Evolutionary conservation across 2,329 filamentous ascomycete genomes (phyloP), one percentile per base, ranked within the genome.

Genomic region (Cladosporium austrohemisphaericum): DNA sequence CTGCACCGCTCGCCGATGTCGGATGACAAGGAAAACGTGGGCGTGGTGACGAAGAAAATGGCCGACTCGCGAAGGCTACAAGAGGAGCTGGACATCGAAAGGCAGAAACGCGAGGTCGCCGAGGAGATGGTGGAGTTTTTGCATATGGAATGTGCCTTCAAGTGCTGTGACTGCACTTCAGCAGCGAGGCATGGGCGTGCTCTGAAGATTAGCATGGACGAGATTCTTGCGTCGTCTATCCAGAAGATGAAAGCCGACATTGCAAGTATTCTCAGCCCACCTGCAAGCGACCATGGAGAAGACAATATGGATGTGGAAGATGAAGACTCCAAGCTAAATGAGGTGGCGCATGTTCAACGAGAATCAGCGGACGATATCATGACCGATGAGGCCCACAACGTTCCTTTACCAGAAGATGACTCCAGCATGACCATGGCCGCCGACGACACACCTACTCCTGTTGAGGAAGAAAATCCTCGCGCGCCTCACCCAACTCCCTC

Each of bases 71-170:
- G 73, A 53, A 62, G 70, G n/a, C 57, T 81, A 18, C 70, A 74
- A 50, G 70, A 77, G 35, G 73, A 80, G 49, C 68, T 84, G 3
- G 61, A 67, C 20, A 64, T 65, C 23, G 79, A 83, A 62, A 72
- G 69, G 66, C 78, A 69, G 61, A 75, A 84, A 48, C 83, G 85
- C 8, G 77, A 85, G 54, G 78, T 84, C 6, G 84, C 86, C 0
- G 75, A 85, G 55, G 86, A 89, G 52, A 80, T 86, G 61, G 75
- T 89, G 40, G 84, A 90, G 25, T 91, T 88, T 66, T 73, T 91
- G 63, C 80, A 87, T 61, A 78, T 85, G 48, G 86, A 92, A 65
- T 89, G 85, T 64, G 76, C 81, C 41, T 77, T 90, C 55, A 76
- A 78, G 38, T 81, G 78, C 66, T 88, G 85, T 69, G 72, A 77